Conservation (phyloP, 192 early-diverging fungal genomes). For the Chytriomyces sp. region DNA sequence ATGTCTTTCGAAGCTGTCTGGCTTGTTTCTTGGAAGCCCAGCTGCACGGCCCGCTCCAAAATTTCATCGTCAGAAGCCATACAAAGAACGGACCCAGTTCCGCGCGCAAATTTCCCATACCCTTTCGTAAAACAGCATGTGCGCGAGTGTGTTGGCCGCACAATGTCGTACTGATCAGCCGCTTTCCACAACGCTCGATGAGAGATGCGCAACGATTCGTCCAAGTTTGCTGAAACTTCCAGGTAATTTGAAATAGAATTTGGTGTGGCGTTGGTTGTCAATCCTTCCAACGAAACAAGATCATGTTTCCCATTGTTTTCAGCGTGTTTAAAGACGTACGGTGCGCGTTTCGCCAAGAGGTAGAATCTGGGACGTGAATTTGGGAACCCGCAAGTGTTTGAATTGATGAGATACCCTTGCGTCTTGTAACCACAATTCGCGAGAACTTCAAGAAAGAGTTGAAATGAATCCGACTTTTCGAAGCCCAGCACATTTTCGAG, state of each 20-base stretch:
- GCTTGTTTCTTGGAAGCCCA: not conserved
- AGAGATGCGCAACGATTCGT: conserved; percentile 14
- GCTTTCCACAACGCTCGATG: conserved; percentile 35
- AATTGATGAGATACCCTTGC: conserved; percentile 44
- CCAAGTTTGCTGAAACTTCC: not conserved
- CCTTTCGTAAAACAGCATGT: conserved; percentile 40
- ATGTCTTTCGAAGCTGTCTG: not conserved
- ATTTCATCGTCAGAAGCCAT: conserved; percentile 34
- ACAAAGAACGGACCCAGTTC: conserved; percentile 34
- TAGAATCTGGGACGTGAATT: conserved; percentile 55
- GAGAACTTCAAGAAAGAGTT: conserved; percentile 30
- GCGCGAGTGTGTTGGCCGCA: conserved; percentile 1
- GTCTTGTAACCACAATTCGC: conserved; percentile 27
- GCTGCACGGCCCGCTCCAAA: not conserved
- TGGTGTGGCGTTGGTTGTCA: not conserved
- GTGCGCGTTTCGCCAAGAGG: conserved; percentile 38
- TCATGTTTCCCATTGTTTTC: conserved; percentile 9
- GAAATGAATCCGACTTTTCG: conserved; percentile 39
- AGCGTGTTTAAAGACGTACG: not conserved
- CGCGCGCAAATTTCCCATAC: conserved; percentile 27
- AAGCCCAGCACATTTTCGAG: conserved; percentile 57
- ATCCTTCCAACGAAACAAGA: conserved; percentile 7
- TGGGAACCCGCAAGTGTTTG: conserved; percentile 48
- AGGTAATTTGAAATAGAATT: not conserved
- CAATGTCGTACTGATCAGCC: conserved; percentile 28